These are phyloP conservation scores for Dipodascopsis uninucleata DNA, from an alignment of 805 yeast genomes.

Conservation along the genomic window DNA sequence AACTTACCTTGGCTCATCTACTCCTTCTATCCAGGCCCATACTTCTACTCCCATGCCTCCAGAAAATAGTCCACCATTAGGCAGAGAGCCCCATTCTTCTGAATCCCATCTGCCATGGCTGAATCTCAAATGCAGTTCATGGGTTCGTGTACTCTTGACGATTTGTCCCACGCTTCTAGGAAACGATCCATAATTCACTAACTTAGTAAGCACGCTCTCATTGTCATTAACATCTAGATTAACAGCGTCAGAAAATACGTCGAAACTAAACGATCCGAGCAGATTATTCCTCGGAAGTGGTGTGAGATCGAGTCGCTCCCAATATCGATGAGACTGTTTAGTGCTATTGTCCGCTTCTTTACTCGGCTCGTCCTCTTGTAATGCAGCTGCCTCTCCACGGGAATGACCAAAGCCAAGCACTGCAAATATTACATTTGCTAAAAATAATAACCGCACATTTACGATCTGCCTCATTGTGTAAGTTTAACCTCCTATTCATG, in stretches of 20 bases:
- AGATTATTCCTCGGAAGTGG: slow-evolving; percentile 74
- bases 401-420: too few relatives aligned
- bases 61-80: slow-evolving; percentile 61
- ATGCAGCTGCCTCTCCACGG: too few relatives aligned
- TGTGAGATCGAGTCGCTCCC: slow-evolving; percentile 57
- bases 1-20: slow-evolving; percentile 42
- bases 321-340: too few relatives aligned
- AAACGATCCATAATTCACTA: slow-evolving; percentile 58
- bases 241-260: slow-evolving; percentile 51
- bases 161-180: slow-evolving; percentile 82
- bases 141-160: slow-evolving; percentile 58
- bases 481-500: too few relatives aligned
- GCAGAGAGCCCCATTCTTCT: slow-evolving; percentile 79
- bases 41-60: slow-evolving; percentile 97
- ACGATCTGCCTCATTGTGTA: too few relatives aligned
- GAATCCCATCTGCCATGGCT: slow-evolving; percentile 96
- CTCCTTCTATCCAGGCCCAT: slow-evolving; percentile 80
- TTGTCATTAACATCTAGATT: background rate
- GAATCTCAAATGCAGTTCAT: slow-evolving; percentile 79
- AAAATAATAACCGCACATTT: too few relatives aligned
- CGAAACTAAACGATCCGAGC: slow-evolving; percentile 67
- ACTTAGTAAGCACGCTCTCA: too few relatives aligned
- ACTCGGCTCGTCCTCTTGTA: too few relatives aligned
- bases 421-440: too few relatives aligned
- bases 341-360: too few relatives aligned